Percentiles rank a stretch among this genome's conserved stretches.
phyloP scores from a whole-genome alignment of 1,284 basidiomycete genomes.

The Neolentinus lepideus region DNA sequence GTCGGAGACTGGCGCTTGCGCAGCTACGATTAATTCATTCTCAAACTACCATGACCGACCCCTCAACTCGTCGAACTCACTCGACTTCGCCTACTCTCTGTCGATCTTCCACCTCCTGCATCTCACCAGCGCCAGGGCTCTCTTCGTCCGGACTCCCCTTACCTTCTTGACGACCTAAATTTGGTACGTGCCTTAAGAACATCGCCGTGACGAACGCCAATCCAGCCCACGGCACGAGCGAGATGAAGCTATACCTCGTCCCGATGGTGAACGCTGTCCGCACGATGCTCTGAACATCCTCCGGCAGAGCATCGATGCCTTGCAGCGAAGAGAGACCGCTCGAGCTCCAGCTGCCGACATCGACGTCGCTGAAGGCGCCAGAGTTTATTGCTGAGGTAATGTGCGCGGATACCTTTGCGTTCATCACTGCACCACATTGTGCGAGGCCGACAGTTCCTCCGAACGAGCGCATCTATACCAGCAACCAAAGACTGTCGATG shows the following conservation, averaged over 20 bases:
- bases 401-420: conserved; percentile 30
- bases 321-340: conserved; percentile 24
- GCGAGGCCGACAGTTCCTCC: conserved; percentile 46
- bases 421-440: conserved; percentile 40
- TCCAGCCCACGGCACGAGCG: conserved; percentile 38
- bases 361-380: conserved; percentile 21
- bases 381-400: conserved; percentile 21
- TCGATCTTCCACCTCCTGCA: not conserved
- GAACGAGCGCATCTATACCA: conserved; percentile 32
- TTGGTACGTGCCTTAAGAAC: conserved; percentile 30
- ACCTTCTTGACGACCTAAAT: not conserved
- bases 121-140: not conserved
- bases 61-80: too few species aligned
- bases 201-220: conserved; percentile 28
- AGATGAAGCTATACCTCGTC: conserved; percentile 36
- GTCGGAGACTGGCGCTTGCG: too few species aligned
- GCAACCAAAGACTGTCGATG: too few species aligned
- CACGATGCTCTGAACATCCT: conserved; percentile 25
- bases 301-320: conserved; percentile 27
- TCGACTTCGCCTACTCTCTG: too few species aligned
- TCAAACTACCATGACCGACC: too few species aligned
- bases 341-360: conserved; percentile 18
- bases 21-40: too few species aligned
- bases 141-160: not conserved
- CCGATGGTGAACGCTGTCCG: conserved; percentile 33